phyloP scores from a whole-genome alignment of 176 grass and related monocot species.

The Elaeis guineensis region DNA sequence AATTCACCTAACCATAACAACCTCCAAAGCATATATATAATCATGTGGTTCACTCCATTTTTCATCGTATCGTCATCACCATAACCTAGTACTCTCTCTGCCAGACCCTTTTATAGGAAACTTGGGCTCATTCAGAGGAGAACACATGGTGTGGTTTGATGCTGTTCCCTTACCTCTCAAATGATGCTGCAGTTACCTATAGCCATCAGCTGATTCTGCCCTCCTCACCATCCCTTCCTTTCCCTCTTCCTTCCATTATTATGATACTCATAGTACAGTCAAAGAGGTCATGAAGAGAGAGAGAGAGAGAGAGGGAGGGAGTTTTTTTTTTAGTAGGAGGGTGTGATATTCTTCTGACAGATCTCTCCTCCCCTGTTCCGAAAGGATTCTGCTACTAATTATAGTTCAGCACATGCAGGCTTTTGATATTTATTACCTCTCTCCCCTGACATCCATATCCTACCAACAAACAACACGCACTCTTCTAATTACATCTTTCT shows the following conservation, averaged over 20 bases:
- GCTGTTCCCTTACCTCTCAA: slow-evolving; percentile 3
- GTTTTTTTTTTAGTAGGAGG: not conserved
- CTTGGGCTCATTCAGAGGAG: slow-evolving; percentile 17
- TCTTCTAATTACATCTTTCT: too few species aligned
- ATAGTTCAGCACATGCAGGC: slow-evolving; percentile 20
- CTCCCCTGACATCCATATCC: not conserved
- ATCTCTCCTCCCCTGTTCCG: slow-evolving; percentile 21
- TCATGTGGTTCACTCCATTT: slow-evolving; percentile 2
- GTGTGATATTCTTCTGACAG: slow-evolving; percentile 1
- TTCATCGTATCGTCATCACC: slow-evolving; percentile 3
- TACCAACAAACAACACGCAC: too few species aligned
- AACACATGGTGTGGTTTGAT: slow-evolving; percentile 25
- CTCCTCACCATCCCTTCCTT: slow-evolving; percentile 2
- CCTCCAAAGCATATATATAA: slow-evolving; percentile 26
- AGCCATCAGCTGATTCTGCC: slow-evolving; percentile 56
- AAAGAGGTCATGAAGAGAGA: slow-evolving; percentile 23
- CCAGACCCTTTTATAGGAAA: slow-evolving; percentile 15
- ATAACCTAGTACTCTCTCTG: slow-evolving; percentile 10
- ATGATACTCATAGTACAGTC: slow-evolving; percentile 25
- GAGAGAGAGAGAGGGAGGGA: not conserved
- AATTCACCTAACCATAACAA: slow-evolving; percentile 61
- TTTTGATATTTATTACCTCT: slow-evolving; percentile 42
- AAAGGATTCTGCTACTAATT: slow-evolving; percentile 28
- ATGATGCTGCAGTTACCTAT: slow-evolving; percentile 82
- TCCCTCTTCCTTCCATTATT: slow-evolving; percentile 14